Evolutionary conservation across 1,139 yeast genomes (phyloP).

Genomic region (Yamadazyma sp.): DNA sequence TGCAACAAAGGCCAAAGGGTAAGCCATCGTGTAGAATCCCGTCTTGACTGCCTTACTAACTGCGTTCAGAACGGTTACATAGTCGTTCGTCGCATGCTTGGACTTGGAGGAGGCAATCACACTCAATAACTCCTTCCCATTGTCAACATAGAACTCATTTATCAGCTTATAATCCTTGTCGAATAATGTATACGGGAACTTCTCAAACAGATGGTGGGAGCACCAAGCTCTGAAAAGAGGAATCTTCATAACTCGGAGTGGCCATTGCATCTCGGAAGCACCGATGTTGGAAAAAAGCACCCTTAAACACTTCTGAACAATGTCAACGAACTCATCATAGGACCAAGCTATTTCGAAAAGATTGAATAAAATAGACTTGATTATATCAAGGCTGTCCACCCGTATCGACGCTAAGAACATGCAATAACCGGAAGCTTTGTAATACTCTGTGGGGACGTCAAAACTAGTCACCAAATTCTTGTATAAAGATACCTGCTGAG

Average conservation of each 20-base stretch:
- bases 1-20: constrained; percentile 47
- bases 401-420: constrained; percentile 35
- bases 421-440: constrained; percentile 30
- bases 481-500: constrained; percentile 30
- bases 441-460: constrained; percentile 3
- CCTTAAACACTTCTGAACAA: constrained; percentile 25
- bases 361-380: constrained; percentile 37
- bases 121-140: constrained; percentile 36
- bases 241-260: constrained; percentile 30
- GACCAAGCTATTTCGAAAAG: constrained; percentile 41
- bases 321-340: constrained; percentile 13
- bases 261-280: constrained; percentile 14
- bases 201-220: constrained; percentile 26
- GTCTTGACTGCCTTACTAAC: too few species aligned
- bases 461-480: constrained; percentile 30
- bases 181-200: constrained; percentile 42
- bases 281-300: constrained; percentile 20
- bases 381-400: constrained; percentile 24
- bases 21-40: constrained; percentile 21
- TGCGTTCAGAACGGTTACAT: neutral
- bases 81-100: neutral
- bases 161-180: constrained; percentile 33
- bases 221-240: constrained; percentile 46
- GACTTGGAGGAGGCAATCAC: constrained; percentile 26
- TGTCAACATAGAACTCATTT: constrained; percentile 26